Evolutionary conservation across 192 early-diverging fungal genomes (phyloP).

Genomic region (Umbelopsis sp.): DNA sequence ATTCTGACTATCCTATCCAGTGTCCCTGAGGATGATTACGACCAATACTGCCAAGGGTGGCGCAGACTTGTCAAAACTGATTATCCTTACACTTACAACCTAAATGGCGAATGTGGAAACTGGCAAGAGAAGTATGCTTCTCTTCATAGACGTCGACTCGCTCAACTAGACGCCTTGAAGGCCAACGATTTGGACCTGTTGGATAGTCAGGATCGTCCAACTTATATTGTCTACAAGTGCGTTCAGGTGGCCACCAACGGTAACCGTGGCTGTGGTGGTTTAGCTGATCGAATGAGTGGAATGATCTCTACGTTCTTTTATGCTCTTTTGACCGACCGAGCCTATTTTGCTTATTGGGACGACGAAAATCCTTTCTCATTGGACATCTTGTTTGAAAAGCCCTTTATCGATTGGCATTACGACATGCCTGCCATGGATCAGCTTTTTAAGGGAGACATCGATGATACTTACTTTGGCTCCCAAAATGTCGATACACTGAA

Average conservation of each 20-base stretch:
- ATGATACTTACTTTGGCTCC: constrained; percentile 19
- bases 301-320: constrained; percentile 53
- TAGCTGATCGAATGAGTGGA: constrained; percentile 50
- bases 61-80: constrained; percentile 6
- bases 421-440: constrained; percentile 27
- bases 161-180: constrained; percentile 30
- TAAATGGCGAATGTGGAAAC: constrained; percentile 40
- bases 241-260: constrained; percentile 33
- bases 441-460: constrained; percentile 20
- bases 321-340: constrained; percentile 43
- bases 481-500: constrained; percentile 37
- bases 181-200: constrained; percentile 21
- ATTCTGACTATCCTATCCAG: constrained; percentile 18
- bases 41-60: constrained; percentile 32
- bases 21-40: constrained; percentile 21
- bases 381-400: constrained; percentile 43
- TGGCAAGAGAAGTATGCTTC: constrained; percentile 46
- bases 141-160: constrained; percentile 33
- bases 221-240: constrained; percentile 44
- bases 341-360: constrained; percentile 47
- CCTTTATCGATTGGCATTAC: constrained; percentile 45
- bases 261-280: constrained; percentile 49
- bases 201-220: constrained; percentile 24
- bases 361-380: constrained; percentile 40
- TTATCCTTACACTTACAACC: constrained; percentile 22